Percentiles rank a stretch among this genome's conserved stretches.
Evolutionary conservation across 805 yeast genomes (phyloP).

Genomic region (Metschnikowia orientalis): DNA sequence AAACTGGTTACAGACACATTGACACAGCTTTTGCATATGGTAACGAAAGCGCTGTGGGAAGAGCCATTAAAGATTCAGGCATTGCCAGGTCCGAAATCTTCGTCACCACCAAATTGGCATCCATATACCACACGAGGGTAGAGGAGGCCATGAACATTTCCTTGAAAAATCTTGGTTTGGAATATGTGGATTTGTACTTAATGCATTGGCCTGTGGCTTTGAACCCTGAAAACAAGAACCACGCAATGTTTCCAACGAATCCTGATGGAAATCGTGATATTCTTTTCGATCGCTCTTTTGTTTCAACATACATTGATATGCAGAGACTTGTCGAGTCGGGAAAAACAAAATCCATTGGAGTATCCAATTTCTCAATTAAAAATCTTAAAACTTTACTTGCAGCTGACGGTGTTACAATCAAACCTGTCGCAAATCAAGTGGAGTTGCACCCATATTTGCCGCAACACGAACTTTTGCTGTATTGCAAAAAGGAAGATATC

Average conservation of each 20-base stretch:
- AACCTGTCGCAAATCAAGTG: conserved; percentile 71
- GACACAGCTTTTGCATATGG: conserved; percentile 52
- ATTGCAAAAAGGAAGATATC: conserved; percentile 49
- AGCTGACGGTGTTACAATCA: conserved; percentile 44
- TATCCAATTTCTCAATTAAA: conserved; percentile 62
- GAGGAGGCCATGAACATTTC: conserved; percentile 53
- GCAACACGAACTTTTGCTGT: conserved; percentile 55
- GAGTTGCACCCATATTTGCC: conserved; percentile 74
- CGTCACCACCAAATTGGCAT: conserved; percentile 69
- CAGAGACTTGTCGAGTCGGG: conserved; percentile 52
- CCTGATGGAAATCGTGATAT: conserved; percentile 36
- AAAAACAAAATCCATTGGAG: conserved; percentile 65
- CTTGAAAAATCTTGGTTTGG: conserved; percentile 58
- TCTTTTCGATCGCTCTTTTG: conserved; percentile 33
- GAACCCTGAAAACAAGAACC: conserved; percentile 30
- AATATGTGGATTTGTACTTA: conserved; percentile 73
- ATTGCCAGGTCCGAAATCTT: conserved; percentile 62
- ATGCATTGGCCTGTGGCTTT: conserved; percentile 79
- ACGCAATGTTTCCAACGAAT: conserved; percentile 34
- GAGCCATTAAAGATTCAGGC: conserved; percentile 50
- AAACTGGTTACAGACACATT: conserved; percentile 47
- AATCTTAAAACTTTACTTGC: conserved; percentile 48
- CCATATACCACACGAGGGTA: conserved; percentile 49
- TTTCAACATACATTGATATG: conserved; percentile 60
- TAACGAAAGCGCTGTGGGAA: conserved; percentile 64